Base-by-base conservation (phyloP, 495 filamentous ascomycete species). In the Jackrogersella minutella region DNA sequence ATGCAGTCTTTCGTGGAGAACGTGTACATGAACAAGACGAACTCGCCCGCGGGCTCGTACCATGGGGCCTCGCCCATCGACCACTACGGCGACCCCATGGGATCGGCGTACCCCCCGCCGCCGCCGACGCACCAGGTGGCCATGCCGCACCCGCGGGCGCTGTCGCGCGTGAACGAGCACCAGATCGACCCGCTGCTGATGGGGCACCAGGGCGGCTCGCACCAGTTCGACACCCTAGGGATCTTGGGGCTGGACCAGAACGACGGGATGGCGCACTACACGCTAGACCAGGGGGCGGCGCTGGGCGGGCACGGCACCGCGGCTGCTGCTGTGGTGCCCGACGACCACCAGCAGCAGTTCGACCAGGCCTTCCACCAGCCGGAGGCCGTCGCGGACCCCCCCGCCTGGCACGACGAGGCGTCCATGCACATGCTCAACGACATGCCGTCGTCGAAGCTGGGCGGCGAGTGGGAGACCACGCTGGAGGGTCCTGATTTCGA, bases 11-110 rank as follows among this genome's bases (percentile, higher is more conserved):
- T 51, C 39, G 58, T 72, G 21, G 72, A 74, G 39, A 83, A 79
- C 9, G 77, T 86, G 52, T 83, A 81, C 37, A 71, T 75, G 17
- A 75, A 74, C 43, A 62, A 69, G 34, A 73, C 55, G 33, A 76
- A 49, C 72, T 77, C 77, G 21, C 77, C 81, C 11, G 79, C 77
- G 1, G 70, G 65, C 34, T 69, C 77, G 24, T 74, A 68, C 24
- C 79, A 78, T 67, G 68, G 50, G 1, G 11, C 47, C 43, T 72
- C 72, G 2, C 72, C 72, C n/a, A 43, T 64, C 57, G 73, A 64
- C 64, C 73, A 74, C 43, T 68, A 71, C 57, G 53, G 44, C 26
- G 58, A 65, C 8, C 34, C 60, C 17, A 69, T 69, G 50, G 69
- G 61, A 2, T 68, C 70, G 0, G 62, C 63, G 37, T 71, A 73